Evolutionary conservation across 352 stramenopile genomes (phyloP).

Genomic region (Pythium brachiatum): DNA sequence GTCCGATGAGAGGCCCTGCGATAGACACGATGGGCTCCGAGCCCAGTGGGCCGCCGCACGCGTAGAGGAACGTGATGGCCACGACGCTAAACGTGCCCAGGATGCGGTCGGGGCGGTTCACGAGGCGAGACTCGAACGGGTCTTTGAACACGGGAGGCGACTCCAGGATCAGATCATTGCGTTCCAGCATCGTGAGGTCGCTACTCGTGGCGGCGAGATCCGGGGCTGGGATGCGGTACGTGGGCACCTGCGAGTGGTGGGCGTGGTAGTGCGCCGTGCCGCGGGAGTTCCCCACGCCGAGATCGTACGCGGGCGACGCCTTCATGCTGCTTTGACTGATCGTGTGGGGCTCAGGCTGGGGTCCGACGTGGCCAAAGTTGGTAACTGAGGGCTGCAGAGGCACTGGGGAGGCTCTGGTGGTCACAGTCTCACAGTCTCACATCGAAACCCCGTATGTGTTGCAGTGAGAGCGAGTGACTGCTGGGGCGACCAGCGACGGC

Average conservation of each 20-base stretch:
- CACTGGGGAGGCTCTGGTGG: too few relatives aligned
- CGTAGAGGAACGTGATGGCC: constrained; percentile 52
- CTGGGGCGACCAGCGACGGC: neutral
- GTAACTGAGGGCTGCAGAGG: neutral
- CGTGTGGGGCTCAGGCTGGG: neutral
- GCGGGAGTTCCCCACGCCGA: neutral
- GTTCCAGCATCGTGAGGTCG: constrained; percentile 14
- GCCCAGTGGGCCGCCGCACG: constrained; percentile 44
- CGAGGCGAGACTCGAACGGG: constrained; percentile 2
- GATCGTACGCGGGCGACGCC: neutral
- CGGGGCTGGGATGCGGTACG: constrained; percentile 12
- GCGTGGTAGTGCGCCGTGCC: constrained; percentile 1
- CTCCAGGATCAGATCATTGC: constrained; percentile 12
- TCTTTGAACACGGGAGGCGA: neutral
- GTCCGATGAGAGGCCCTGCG: constrained; percentile 48
- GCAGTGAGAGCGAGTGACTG: too few relatives aligned
- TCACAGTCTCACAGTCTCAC: neutral
- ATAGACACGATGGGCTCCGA: constrained; percentile 57
- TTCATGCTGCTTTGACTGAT: neutral
- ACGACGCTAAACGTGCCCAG: constrained; percentile 24
- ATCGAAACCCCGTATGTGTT: too few relatives aligned
- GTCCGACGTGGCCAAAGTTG: neutral
- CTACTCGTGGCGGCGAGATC: neutral
- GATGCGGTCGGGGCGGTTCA: constrained; percentile 15
- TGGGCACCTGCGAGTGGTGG: constrained; percentile 5